These are phyloP conservation scores for Quercus lobata DNA, from an alignment of 331 rosid species.

Conservation along the genomic window DNA sequence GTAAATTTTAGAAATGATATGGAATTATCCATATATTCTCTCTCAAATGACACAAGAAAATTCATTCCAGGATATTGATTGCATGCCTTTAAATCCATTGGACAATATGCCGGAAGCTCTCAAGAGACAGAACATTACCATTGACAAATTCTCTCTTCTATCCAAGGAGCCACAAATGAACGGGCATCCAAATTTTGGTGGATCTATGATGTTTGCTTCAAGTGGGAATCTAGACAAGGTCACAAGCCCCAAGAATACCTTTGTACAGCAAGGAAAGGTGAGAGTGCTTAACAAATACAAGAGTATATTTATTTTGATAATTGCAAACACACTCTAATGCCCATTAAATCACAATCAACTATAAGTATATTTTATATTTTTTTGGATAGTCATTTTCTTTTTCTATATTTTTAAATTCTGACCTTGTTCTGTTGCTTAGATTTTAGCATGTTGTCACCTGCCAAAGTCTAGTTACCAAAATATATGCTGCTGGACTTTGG, in stretches of 20 bases:
- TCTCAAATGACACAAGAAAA: slow-evolving; percentile 14
- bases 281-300: slow-evolving; percentile 16
- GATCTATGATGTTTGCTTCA: slow-evolving; percentile 34
- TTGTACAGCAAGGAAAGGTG: slow-evolving; percentile 47
- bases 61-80: slow-evolving; percentile 69
- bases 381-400: neutral
- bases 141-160: slow-evolving; percentile 34
- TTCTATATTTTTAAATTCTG: neutral
- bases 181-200: slow-evolving; percentile 44
- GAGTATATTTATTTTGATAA: neutral
- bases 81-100: slow-evolving; percentile 78
- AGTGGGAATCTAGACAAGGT: slow-evolving; percentile 43
- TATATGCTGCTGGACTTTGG: neutral
- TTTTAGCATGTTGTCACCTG: neutral
- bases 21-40: neutral
- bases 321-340: neutral
- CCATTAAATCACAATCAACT: neutral
- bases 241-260: slow-evolving; percentile 28
- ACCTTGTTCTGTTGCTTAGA: neutral
- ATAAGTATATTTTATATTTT: neutral
- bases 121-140: slow-evolving; percentile 39
- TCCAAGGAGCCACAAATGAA: slow-evolving; percentile 41
- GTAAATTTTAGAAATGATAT: neutral
- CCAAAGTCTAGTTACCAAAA: neutral
- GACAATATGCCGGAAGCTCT: slow-evolving; percentile 78